Percentiles rank a stretch among this genome's conserved stretches.
Conservation (phyloP, 1,284 basidiomycete genomes). For the Ganoderma meredithae region DNA sequence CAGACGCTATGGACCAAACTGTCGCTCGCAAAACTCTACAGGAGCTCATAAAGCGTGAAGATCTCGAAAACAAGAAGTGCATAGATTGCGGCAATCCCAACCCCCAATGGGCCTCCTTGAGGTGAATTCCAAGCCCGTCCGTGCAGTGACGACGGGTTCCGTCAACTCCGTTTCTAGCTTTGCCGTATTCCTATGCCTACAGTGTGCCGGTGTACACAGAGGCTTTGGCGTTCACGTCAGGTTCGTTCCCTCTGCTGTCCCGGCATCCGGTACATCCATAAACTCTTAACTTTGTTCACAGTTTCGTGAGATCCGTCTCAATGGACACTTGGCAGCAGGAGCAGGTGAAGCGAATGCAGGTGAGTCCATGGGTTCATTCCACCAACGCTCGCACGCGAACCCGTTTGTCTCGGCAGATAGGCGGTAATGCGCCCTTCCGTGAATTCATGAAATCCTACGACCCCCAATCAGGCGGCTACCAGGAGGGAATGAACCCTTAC, state of each 20-base stretch:
- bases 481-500: conserved; percentile 69
- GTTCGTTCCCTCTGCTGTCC: conserved; percentile 41
- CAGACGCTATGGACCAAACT: conserved; percentile 66
- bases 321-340: conserved; percentile 97
- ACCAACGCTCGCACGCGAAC: conserved; percentile 16
- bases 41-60: conserved; percentile 77
- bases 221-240: conserved; percentile 90
- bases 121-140: conserved; percentile 47
- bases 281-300: conserved; percentile 42
- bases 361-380: conserved; percentile 43
- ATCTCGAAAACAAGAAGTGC: conserved; percentile 79
- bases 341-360: conserved; percentile 91
- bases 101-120: conserved; percentile 91
- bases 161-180: conserved; percentile 54
- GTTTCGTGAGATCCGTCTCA: conserved; percentile 91
- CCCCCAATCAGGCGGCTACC: conserved; percentile 78
- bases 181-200: conserved; percentile 90
- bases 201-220: conserved; percentile 90
- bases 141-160: conserved; percentile 31
- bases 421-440: conserved; percentile 85
- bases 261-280: conserved; percentile 9
- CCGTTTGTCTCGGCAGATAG: conserved; percentile 57
- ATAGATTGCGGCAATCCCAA: conserved; percentile 86
- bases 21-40: conserved; percentile 75
- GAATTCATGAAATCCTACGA: conserved; percentile 83